These are phyloP conservation scores for Xylaria sp. DNA, from an alignment of 2,329 filamentous ascomycete species.

Conservation along the genomic window DNA sequence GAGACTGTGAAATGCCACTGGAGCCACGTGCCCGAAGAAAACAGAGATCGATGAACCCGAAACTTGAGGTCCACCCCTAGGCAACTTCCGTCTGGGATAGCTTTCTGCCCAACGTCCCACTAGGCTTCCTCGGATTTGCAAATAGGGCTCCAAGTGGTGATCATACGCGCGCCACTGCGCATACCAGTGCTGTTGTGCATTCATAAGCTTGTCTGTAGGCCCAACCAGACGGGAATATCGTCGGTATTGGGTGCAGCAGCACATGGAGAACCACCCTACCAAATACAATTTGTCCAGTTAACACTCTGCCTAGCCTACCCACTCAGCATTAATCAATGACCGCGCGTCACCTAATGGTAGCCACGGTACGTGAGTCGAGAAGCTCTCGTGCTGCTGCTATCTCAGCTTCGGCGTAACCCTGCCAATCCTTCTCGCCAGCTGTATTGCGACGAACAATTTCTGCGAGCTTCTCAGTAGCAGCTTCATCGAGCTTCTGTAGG, in stretches of 20 bases:
- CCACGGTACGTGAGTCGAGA: slow-evolving; percentile 64
- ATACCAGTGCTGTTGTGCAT: slow-evolving; percentile 34
- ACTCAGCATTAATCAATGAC: slow-evolving; percentile 32
- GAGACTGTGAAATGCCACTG: slow-evolving; percentile 46
- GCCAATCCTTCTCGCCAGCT: slow-evolving; percentile 72
- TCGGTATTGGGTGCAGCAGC: slow-evolving; percentile 27
- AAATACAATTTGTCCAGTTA: slow-evolving; percentile 15
- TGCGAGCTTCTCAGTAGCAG: slow-evolving; percentile 77
- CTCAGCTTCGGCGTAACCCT: slow-evolving; percentile 78
- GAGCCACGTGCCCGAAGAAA: slow-evolving; percentile 53
- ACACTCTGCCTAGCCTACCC: not conserved
- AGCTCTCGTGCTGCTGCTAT: slow-evolving; percentile 77
- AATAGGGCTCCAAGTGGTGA: slow-evolving; percentile 47
- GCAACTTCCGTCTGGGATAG: slow-evolving; percentile 38
- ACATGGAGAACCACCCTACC: slow-evolving; percentile 17
- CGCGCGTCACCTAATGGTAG: slow-evolving; percentile 57
- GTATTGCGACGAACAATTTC: slow-evolving; percentile 77
- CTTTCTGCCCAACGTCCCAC: slow-evolving; percentile 53
- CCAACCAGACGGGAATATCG: slow-evolving; percentile 23
- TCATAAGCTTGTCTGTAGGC: slow-evolving; percentile 33
- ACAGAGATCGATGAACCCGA: slow-evolving; percentile 39
- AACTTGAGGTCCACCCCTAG: slow-evolving; percentile 16
- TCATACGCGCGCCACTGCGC: slow-evolving; percentile 38
- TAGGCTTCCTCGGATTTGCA: slow-evolving; percentile 28
- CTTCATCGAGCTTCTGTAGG: slow-evolving; percentile 75